These are phyloP conservation scores for Prinsepia uniflora DNA, from an alignment of 306 rosid species.

Conservation along the genomic window DNA sequence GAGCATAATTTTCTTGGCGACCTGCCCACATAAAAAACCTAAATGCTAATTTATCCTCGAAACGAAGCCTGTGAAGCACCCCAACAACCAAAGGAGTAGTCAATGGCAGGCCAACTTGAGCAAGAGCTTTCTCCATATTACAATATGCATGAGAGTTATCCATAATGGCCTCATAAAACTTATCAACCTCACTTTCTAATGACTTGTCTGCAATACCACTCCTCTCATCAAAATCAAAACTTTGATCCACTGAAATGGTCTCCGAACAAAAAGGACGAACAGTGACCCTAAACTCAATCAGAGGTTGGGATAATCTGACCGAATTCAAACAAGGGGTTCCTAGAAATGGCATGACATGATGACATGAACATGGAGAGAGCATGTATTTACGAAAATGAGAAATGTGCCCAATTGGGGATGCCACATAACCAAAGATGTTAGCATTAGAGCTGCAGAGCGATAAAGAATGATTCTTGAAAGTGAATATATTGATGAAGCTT, in stretches of 20 bases:
- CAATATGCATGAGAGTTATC: slow-evolving; percentile 50
- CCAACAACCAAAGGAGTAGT: slow-evolving; percentile 64
- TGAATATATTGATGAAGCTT: slow-evolving; percentile 16
- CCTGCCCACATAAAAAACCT: slow-evolving; percentile 91
- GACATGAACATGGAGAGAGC: slow-evolving; percentile 17
- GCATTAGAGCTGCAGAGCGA: slow-evolving; percentile 16
- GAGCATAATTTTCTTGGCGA: slow-evolving; percentile 62
- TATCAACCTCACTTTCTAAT: slow-evolving; percentile 40
- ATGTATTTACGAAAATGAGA: slow-evolving; percentile 20
- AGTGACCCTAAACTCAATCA: slow-evolving; percentile 15
- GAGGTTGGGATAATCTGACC: slow-evolving; percentile 27
- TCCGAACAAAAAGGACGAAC: slow-evolving; percentile 49
- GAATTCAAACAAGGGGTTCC: slow-evolving; percentile 17
- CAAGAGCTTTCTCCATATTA: slow-evolving; percentile 64
- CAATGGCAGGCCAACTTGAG: slow-evolving; percentile 40
- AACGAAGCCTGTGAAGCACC: slow-evolving; percentile 58
- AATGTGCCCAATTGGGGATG: slow-evolving; percentile 18
- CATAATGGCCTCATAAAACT: slow-evolving; percentile 37
- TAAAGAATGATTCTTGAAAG: slow-evolving; percentile 21
- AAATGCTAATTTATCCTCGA: slow-evolving; percentile 80
- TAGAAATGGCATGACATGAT: slow-evolving; percentile 1
- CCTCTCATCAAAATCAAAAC: slow-evolving; percentile 20
- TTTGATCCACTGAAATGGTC: slow-evolving; percentile 22
- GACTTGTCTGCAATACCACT: slow-evolving; percentile 20
- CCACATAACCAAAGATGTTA: slow-evolving; percentile 18